Percentiles rank a stretch among this genome's conserved stretches.
Conservation (phyloP, 305 asterid genomes). For the Fraxinus velutina region DNA sequence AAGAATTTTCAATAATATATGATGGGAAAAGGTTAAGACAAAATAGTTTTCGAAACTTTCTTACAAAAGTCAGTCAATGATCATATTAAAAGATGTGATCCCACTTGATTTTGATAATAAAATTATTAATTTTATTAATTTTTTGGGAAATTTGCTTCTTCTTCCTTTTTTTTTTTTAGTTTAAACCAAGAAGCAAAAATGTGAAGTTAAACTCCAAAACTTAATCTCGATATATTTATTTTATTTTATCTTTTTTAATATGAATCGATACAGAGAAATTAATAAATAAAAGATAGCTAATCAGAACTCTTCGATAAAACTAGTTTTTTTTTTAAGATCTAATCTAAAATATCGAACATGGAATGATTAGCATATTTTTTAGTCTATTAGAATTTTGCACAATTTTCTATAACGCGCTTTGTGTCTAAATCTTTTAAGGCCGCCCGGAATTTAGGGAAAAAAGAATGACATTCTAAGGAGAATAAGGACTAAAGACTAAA, state of each 20-base stretch:
- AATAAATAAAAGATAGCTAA: background rate
- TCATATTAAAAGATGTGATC: slow-evolving; percentile 38
- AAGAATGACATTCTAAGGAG: slow-evolving; percentile 57
- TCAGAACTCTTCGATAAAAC: background rate
- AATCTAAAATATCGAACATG: background rate
- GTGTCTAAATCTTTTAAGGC: slow-evolving; percentile 41
- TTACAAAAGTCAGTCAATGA: slow-evolving; percentile 37
- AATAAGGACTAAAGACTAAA: background rate
- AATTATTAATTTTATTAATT: background rate
- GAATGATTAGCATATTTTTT: slow-evolving; percentile 37
- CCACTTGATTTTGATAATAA: slow-evolving; percentile 9
- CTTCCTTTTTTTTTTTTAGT: background rate
- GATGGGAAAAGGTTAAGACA: slow-evolving; percentile 13
- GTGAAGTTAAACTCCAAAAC: background rate
- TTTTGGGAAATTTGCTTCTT: background rate
- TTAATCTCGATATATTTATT: background rate
- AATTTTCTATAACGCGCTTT: slow-evolving; percentile 50
- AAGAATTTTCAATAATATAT: slow-evolving; percentile 23
- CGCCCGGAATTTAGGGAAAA: slow-evolving; percentile 72
- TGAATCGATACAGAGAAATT: background rate
- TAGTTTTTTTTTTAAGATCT: background rate
- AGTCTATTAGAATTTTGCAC: slow-evolving; percentile 66
- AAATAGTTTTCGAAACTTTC: background rate
- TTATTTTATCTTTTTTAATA: background rate
- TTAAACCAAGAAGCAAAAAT: background rate